Evolutionary conservation across 352 stramenopile genomes (phyloP).

Genomic region (Pythium scleroteichum): DNA sequence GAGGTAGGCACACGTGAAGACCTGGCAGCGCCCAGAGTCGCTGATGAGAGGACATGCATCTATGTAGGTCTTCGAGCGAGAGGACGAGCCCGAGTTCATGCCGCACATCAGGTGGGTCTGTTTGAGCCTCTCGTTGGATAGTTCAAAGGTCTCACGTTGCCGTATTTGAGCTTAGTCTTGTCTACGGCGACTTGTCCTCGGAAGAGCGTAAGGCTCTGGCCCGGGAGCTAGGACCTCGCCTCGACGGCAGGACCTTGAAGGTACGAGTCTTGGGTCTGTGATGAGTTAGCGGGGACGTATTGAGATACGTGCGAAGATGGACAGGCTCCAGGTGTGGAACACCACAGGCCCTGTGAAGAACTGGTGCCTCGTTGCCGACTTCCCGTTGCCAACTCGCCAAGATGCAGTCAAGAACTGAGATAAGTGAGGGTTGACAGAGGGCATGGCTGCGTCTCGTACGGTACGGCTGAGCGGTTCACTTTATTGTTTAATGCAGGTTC

Average conservation of each 20-base stretch:
- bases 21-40: too few relatives aligned
- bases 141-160: background rate
- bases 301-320: conserved; percentile 20
- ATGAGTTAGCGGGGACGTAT: background rate
- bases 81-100: conserved; percentile 53
- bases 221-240: conserved; percentile 38
- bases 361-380: conserved; percentile 45
- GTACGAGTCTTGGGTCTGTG: conserved; percentile 21
- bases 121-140: background rate
- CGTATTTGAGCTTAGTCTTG: conserved; percentile 30
- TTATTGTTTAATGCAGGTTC: background rate
- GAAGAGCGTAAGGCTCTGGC: conserved; percentile 34
- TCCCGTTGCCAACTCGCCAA: conserved; percentile 16
- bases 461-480: background rate
- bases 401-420: conserved; percentile 12
- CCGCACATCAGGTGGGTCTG: conserved; percentile 55
- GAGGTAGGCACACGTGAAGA: conserved; percentile 32
- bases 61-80: conserved; percentile 40
- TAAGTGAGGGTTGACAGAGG: background rate
- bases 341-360: conserved; percentile 41
- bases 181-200: conserved; percentile 52
- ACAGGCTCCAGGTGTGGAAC: conserved; percentile 53
- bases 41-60: background rate
- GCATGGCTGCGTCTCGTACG: background rate
- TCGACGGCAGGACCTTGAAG: conserved; percentile 36